phyloP scores from a whole-genome alignment of 768 basidiomycete genomes.

The Chiua virens region DNA sequence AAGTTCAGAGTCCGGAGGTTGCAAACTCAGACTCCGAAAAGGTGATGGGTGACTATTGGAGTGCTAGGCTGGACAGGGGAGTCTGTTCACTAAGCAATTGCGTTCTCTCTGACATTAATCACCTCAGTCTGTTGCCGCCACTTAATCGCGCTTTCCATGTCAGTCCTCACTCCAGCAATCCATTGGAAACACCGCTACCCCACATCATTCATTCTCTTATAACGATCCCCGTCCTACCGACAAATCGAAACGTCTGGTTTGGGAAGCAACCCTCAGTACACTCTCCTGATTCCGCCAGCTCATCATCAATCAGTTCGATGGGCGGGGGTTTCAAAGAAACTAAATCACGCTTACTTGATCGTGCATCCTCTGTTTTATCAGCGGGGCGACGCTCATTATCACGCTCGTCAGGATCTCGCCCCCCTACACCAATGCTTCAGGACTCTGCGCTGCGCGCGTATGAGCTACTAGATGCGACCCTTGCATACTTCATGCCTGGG shows the following conservation, averaged over 20 bases:
- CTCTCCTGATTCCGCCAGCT: constrained; percentile 37
- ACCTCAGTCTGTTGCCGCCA: constrained; percentile 57
- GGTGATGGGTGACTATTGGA: constrained; percentile 77
- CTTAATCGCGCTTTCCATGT: constrained; percentile 68
- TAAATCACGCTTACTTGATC: constrained; percentile 24
- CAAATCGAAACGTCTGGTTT: constrained; percentile 64
- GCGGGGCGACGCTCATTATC: constrained; percentile 36
- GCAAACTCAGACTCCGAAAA: constrained; percentile 31
- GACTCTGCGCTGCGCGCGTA: constrained; percentile 65
- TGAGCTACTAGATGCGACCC: constrained; percentile 62
- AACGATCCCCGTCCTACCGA: constrained; percentile 64
- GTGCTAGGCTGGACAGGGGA: constrained; percentile 66
- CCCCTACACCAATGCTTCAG: constrained; percentile 25
- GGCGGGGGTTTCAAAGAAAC: constrained; percentile 19
- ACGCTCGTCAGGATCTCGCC: constrained; percentile 46
- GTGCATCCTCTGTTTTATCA: constrained; percentile 28
- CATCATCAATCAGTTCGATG: constrained; percentile 26
- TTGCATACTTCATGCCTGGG: constrained; percentile 66
- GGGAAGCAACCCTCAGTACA: constrained; percentile 40
- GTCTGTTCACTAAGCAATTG: constrained; percentile 21
- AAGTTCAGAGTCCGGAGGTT: constrained; percentile 38
- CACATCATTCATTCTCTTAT: constrained; percentile 84
- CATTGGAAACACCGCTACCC: constrained; percentile 71
- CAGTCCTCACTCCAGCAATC: constrained; percentile 60
- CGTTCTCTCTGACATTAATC: not conserved